Conservation (phyloP, 2,329 filamentous ascomycete species). For the Thermothelomyces thermophilus region DNA sequence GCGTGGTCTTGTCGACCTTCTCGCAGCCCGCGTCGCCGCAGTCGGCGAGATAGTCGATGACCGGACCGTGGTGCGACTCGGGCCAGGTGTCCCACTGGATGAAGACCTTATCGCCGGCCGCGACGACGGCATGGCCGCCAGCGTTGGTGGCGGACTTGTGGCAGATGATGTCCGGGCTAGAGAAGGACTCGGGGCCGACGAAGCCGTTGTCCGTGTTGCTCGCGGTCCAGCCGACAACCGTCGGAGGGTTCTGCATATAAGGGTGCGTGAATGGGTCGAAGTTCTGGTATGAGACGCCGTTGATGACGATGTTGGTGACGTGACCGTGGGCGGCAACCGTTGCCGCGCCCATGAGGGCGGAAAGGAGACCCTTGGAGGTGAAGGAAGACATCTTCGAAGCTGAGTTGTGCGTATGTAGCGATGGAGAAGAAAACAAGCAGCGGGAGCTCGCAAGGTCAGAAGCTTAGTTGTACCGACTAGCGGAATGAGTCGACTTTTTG, state of each 20-base stretch:
- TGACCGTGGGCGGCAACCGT: slow-evolving; percentile 35
- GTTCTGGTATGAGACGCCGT: slow-evolving; percentile 36
- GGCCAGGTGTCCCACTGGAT: slow-evolving; percentile 40
- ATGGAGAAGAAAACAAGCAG: slow-evolving; percentile 6
- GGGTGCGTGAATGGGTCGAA: slow-evolving; percentile 35
- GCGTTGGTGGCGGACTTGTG: slow-evolving; percentile 37
- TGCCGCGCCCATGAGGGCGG: slow-evolving; percentile 19
- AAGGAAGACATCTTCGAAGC: slow-evolving; percentile 22
- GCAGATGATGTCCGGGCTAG: slow-evolving; percentile 39
- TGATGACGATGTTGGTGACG: slow-evolving; percentile 37
- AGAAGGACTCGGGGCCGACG: slow-evolving; percentile 37
- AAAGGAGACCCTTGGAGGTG: slow-evolving; percentile 19
- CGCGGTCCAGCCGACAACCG: slow-evolving; percentile 36
- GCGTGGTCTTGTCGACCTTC: slow-evolving; percentile 44
- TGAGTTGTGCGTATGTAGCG: too few species aligned
- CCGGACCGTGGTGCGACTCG: slow-evolving; percentile 43
- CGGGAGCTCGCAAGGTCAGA: background rate
- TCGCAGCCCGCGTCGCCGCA: slow-evolving; percentile 50
- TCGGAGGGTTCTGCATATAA: slow-evolving; percentile 34
- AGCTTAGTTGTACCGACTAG: slow-evolving; percentile 19
- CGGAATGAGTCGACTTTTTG: slow-evolving; percentile 18
- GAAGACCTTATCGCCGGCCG: slow-evolving; percentile 36
- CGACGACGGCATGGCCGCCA: slow-evolving; percentile 32
- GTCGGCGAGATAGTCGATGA: slow-evolving; percentile 57
- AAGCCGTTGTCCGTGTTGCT: slow-evolving; percentile 45